Evolutionary conservation across 2,329 filamentous ascomycete genomes (phyloP).

Genomic region (Penicillium janthinellum): DNA sequence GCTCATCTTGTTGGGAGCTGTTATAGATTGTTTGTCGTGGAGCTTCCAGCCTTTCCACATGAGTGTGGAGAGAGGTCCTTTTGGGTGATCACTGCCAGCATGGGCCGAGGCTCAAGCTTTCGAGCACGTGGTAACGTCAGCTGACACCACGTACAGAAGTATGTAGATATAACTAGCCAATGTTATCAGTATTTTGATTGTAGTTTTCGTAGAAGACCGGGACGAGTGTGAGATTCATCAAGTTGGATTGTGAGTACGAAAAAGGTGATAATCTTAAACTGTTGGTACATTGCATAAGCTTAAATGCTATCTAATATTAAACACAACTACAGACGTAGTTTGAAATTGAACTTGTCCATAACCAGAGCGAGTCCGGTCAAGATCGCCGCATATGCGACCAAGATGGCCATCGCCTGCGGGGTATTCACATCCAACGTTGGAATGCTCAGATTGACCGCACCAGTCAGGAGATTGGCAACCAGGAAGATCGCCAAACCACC

Average conservation of each 20-base stretch:
- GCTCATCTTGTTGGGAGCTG: constrained; percentile 23
- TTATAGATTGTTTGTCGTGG: background rate
- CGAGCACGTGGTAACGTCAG: constrained; percentile 7
- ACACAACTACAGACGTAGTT: constrained; percentile 29
- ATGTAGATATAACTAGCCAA: background rate
- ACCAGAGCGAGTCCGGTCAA: constrained; percentile 65
- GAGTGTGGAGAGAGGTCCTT: constrained; percentile 10
- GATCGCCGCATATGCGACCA: constrained; percentile 70
- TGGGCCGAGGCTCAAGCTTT: constrained; percentile 17
- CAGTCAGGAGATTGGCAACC: constrained; percentile 85
- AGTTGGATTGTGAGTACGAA: background rate
- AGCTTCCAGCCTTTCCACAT: background rate
- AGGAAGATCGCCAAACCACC: constrained; percentile 87
- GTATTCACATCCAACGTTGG: constrained; percentile 74
- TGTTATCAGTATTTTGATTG: background rate
- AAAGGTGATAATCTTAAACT: background rate
- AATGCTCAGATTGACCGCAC: constrained; percentile 82
- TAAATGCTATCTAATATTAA: background rate
- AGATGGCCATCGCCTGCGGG: constrained; percentile 68
- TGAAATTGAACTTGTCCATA: constrained; percentile 43
- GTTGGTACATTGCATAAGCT: background rate
- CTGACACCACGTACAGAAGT: constrained; percentile 1
- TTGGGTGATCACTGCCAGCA: constrained; percentile 10
- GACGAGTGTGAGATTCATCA: background rate
- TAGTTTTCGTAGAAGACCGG: background rate